These are phyloP conservation scores for Suillus tomentosus DNA, from an alignment of 768 basidiomycete genomes.

Conservation along the genomic window DNA sequence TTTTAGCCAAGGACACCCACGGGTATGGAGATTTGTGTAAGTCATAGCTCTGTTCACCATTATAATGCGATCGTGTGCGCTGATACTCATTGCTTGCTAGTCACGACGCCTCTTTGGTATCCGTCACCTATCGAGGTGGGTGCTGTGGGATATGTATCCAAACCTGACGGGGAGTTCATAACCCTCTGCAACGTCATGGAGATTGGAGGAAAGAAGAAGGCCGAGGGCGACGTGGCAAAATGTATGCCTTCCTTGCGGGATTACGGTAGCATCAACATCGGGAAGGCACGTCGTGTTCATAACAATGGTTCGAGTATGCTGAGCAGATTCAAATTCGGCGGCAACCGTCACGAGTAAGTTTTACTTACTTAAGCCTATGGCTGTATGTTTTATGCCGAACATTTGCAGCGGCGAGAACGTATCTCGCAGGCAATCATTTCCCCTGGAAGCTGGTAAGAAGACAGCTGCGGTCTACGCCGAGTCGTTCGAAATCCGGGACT, in stretches of 20 bases:
- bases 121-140: slow-evolving; percentile 66
- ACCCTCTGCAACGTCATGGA: slow-evolving; percentile 71
- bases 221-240: slow-evolving; percentile 39
- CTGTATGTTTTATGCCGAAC: slow-evolving; percentile 3
- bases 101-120: slow-evolving; percentile 71
- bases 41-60: slow-evolving; percentile 25
- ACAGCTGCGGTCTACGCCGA: slow-evolving; percentile 70
- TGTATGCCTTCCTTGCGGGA: slow-evolving; percentile 61
- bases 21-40: slow-evolving; percentile 67
- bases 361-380: not conserved
- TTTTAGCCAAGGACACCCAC: slow-evolving; percentile 55
- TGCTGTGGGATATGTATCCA: slow-evolving; percentile 73
- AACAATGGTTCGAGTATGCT: slow-evolving; percentile 44
- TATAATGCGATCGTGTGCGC: not conserved
- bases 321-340: not conserved
- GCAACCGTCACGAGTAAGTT: not conserved
- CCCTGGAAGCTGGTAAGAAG: slow-evolving; percentile 65
- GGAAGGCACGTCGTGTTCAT: slow-evolving; percentile 42
- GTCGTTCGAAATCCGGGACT: slow-evolving; percentile 66
- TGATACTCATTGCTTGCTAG: slow-evolving; percentile 30
- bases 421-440: slow-evolving; percentile 56
- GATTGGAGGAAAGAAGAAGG: slow-evolving; percentile 38
- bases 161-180: slow-evolving; percentile 67
- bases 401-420: slow-evolving; percentile 45
- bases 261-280: slow-evolving; percentile 56